Conservation (phyloP, 1,284 basidiomycete genomes). For the Papiliotrema fonsecae region DNA sequence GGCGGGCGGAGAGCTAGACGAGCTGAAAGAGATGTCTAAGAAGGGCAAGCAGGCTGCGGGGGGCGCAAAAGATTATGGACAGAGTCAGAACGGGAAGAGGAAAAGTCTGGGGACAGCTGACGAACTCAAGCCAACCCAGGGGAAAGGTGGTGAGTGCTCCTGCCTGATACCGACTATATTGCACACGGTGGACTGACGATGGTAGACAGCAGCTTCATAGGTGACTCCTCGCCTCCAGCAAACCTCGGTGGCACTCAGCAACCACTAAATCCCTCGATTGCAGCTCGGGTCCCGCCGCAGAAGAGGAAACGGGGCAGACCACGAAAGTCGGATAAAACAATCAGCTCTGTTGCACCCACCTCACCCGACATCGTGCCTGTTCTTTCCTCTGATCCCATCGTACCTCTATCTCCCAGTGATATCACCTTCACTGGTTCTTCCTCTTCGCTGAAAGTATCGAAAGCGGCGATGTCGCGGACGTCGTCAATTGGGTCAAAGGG, state of each 20-base stretch:
- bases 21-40: slow-evolving; percentile 7
- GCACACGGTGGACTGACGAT: no score
- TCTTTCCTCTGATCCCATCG: slow-evolving; percentile 1
- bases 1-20: slow-evolving; percentile 1
- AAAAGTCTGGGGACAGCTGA: neutral
- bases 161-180: no score
- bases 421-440: neutral
- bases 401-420: neutral
- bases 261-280: no score
- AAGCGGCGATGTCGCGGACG: neutral
- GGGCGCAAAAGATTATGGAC: neutral
- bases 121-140: neutral
- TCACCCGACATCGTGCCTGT: slow-evolving; percentile 2
- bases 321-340: no score
- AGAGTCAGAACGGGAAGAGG: neutral
- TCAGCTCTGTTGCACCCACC: no score
- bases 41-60: slow-evolving; percentile 1
- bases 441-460: neutral
- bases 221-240: neutral
- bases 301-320: no score
- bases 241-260: neutral
- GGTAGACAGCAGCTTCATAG: slow-evolving; percentile 6
- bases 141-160: neutral
- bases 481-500: neutral
- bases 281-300: no score